Conservation (phyloP, 306 rosid species). For the Cucurbita argyrosperma region DNA sequence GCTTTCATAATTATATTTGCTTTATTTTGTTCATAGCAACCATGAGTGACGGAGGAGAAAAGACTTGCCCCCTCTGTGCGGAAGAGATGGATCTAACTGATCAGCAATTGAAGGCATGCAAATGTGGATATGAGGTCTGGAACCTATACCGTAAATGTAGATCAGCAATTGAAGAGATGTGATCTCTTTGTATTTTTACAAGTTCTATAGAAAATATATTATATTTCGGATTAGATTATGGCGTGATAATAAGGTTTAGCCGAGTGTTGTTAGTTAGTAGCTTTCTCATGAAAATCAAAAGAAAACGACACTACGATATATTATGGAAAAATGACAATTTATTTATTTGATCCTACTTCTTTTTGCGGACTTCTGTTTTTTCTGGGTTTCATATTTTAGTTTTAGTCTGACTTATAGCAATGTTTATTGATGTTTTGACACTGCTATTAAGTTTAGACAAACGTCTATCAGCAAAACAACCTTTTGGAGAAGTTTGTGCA, state of each 20-base stretch:
- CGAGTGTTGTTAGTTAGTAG: not conserved
- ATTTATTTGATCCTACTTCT: not conserved
- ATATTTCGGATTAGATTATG: not conserved
- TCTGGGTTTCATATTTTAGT: not conserved
- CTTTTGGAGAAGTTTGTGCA: not conserved
- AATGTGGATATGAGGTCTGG: constrained; percentile 83
- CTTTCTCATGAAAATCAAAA: not conserved
- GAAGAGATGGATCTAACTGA: constrained; percentile 99
- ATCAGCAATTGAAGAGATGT: not conserved
- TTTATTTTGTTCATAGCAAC: constrained; percentile 21
- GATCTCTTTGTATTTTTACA: not conserved
- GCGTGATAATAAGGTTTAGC: not conserved
- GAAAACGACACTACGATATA: not conserved
- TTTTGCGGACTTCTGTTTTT: not conserved
- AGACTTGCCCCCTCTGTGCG: constrained; percentile 92
- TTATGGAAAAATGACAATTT: not conserved
- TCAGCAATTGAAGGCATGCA: constrained; percentile 97
- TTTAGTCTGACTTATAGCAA: not conserved
- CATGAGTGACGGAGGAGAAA: constrained; percentile 96
- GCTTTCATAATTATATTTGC: not conserved
- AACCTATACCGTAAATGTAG: not conserved
- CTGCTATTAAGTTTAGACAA: not conserved
- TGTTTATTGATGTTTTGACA: not conserved
- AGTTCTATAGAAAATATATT: not conserved
- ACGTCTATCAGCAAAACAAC: not conserved